Base-by-base conservation (phyloP, 2,329 filamentous ascomycete species). In the Scopulariopsis brevicaulis region DNA sequence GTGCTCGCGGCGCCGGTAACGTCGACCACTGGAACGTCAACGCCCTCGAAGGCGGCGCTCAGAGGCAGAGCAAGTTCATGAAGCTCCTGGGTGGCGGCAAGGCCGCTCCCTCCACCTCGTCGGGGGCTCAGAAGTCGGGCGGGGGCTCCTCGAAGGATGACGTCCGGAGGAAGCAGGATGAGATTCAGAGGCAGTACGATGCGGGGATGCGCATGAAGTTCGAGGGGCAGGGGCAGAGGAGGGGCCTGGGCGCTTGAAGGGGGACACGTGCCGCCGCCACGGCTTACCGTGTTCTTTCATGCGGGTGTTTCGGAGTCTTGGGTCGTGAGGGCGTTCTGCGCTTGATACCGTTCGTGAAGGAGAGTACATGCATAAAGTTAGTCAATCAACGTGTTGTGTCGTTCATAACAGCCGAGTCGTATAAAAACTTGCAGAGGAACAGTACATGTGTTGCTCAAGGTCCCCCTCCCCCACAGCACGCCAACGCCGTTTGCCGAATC, bases 161-260 rank as follows among this genome's bases (percentile, higher is more conserved):
- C 34, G 62, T 63, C 24, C 52, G 54, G 59, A 71, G 73, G 62
- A 74, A 77, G 34, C 75, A 81, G 61, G 71, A 73, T 32, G 79
- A 82, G 52, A 74, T 84, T 24, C 78, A 82, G 67, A 74, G 73
- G 60, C 81, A 84, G 63, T 84, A 80, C 60, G 75, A 82, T 60
- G 69, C 70, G 11, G 80, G 81, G 32, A 80, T 83, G 68, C 75
- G 73, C 64, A 76, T 77, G 71, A 84, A 83, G 70, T 72, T 76
- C 34, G 80, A 80, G 52, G 71, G 70, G 22, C 73, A 74, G 28
- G 73, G 73, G 40, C 75, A 77, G 65, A 74, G 74, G 59, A 76
- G 72, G 53, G 81, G 81, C 2, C 72, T 84, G 12, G 80, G 80
- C 22, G 79, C 78, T 32, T 80, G 51, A 25, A 25, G 22, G 37